These are phyloP conservation scores for Clavaria fumosa DNA, from an alignment of 768 basidiomycete genomes.

Conservation along the genomic window DNA sequence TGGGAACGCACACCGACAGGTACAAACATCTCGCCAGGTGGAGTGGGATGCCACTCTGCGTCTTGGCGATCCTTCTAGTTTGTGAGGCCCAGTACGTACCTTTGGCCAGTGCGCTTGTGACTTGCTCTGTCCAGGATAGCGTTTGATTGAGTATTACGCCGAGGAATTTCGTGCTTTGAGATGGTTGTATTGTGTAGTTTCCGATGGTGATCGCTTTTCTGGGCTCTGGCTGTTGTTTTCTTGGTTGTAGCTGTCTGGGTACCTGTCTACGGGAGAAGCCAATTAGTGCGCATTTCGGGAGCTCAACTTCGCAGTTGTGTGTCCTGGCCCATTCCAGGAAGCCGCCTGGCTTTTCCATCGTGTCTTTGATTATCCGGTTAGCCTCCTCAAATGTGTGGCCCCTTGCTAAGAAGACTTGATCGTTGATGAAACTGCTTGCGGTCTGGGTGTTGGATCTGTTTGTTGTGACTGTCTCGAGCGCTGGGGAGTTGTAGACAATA, in stretches of 20 bases:
- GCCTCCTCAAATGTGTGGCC: constrained; percentile 5
- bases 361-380: constrained; percentile 1
- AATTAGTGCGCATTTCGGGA: neutral
- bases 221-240: neutral
- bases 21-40: neutral
- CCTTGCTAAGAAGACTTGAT: constrained; percentile 1
- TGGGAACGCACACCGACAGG: neutral
- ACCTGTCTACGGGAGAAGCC: neutral
- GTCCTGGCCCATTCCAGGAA: neutral
- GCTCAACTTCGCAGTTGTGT: neutral
- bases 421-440: constrained; percentile 7
- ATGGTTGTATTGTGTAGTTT: neutral
- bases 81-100: constrained; percentile 11
- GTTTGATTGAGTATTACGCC: constrained; percentile 15
- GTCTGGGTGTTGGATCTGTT: constrained; percentile 1
- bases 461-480: constrained; percentile 10
- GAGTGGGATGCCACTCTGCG: constrained; percentile 6
- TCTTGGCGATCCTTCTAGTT: constrained; percentile 5
- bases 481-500: constrained; percentile 2
- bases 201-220: neutral
- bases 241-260: neutral
- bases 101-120: constrained; percentile 9
- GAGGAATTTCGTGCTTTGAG: neutral
- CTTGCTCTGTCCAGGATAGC: constrained; percentile 16
- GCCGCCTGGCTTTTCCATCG: neutral